Evolutionary conservation across 2,329 filamentous ascomycete species (phyloP), one percentile per base, ranked within the genome.

Genomic region (Chlorencoelia australis): DNA sequence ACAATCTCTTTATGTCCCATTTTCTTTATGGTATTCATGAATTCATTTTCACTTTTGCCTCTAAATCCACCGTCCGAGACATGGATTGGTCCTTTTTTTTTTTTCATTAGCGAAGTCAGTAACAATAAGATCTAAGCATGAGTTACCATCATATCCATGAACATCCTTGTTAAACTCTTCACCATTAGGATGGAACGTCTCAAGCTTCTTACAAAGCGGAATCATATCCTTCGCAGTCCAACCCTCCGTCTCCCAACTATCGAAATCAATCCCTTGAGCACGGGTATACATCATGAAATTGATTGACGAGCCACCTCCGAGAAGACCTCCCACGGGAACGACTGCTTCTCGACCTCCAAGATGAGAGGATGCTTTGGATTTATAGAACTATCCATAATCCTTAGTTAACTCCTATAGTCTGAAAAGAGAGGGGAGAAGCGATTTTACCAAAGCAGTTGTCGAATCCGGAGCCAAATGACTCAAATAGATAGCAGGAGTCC

Each of bases 281-380:
- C 64, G 53, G 2, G 62, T 63, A 45, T 67, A 67, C 31, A 72
- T 68, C 68, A 75, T 70, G 43, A 69, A 71, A 44, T 78, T 77
- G 31, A 79, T 63, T 0, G 69, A 69, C 11, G 66, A 71, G 5
- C 75, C 75, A 5, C 79, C 79, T 13, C 79, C 79, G 0, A 83
- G 62, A 1, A 73, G 67, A 16, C 66, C 64, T 7, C 60, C 62
- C 4, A 48, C 45, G 0, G 60, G 60, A 1, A 66, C 56, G 11
- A 64, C 55, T 2, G 54, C 58, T 37, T 62, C 60, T n/a, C 68
- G 57, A 10, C 62, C 60, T 30, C 60, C 64, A 3, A 74, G 59
- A 15, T 67, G 49, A 22, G 63, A 53, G 0, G 63, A 62, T 19
- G 63, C 50, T 26, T 66, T 66, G 3, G 60, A 60, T 43, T 69